Conservation (phyloP, 495 filamentous ascomycete genomes). For the Pyrenula massariospora region DNA sequence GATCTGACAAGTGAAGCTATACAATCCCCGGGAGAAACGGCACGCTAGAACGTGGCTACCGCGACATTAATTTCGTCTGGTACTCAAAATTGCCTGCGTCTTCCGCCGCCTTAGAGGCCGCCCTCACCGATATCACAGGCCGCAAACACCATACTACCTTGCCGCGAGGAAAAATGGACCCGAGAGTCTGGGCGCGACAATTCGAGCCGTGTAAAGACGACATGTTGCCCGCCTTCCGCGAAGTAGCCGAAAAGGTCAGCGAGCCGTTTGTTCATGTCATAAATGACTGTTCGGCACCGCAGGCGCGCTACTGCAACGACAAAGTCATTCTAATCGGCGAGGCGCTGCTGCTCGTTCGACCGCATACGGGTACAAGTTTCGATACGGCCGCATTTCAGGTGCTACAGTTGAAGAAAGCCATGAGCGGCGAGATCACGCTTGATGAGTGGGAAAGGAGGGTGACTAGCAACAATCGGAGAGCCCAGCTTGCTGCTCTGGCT, state of each 20-base stretch:
- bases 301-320: slow-evolving; percentile 10
- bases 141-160: slow-evolving; percentile 11
- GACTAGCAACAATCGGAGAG: not conserved
- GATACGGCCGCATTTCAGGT: slow-evolving; percentile 15
- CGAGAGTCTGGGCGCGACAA: slow-evolving; percentile 12
- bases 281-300: slow-evolving; percentile 6
- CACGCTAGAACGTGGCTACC: slow-evolving; percentile 28
- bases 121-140: slow-evolving; percentile 8
- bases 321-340: slow-evolving; percentile 15
- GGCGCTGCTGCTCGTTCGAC: slow-evolving; percentile 11
- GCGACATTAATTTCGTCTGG: slow-evolving; percentile 45
- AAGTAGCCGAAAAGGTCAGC: slow-evolving; percentile 11
- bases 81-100: slow-evolving; percentile 26
- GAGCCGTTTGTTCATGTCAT: slow-evolving; percentile 23
- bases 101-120: not conserved
- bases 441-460: slow-evolving; percentile 4
- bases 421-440: slow-evolving; percentile 3
- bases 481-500: not conserved
- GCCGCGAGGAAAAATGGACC: slow-evolving; percentile 7
- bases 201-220: slow-evolving; percentile 3
- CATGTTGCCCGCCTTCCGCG: slow-evolving; percentile 8
- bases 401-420: slow-evolving; percentile 10
- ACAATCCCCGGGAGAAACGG: slow-evolving; percentile 41
- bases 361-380: slow-evolving; percentile 10
- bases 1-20: slow-evolving; percentile 20